Conservation (phyloP, 2,329 filamentous ascomycete species). For the Catunica adiposa region DNA sequence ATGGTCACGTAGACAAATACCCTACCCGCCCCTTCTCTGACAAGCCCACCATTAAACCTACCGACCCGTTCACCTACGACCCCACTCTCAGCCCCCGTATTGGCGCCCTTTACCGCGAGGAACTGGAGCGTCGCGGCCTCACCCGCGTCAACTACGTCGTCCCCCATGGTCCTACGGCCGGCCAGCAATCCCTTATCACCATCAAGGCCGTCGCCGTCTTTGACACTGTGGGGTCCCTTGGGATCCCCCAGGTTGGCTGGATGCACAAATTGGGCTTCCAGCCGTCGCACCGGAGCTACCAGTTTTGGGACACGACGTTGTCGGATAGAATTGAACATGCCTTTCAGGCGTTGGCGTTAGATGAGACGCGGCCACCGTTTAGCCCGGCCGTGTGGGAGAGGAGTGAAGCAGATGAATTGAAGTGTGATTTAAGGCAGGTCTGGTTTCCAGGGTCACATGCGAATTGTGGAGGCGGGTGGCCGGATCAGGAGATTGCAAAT, state of each 20-base stretch:
- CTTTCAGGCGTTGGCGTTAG: conserved; percentile 42
- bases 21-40: conserved; percentile 30
- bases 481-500: conserved; percentile 28
- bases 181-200: conserved; percentile 7
- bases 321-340: conserved; percentile 38
- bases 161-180: background rate
- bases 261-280: conserved; percentile 31
- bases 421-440: conserved; percentile 30
- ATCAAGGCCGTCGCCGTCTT: conserved; percentile 30
- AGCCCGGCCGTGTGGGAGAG: conserved; percentile 39
- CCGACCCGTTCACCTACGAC: background rate
- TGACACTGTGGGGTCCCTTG: conserved; percentile 28
- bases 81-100: conserved; percentile 18
- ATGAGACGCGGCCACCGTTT: conserved; percentile 39
- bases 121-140: conserved; percentile 27
- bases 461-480: conserved; percentile 54
- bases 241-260: conserved; percentile 29
- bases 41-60: conserved; percentile 23
- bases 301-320: conserved; percentile 37
- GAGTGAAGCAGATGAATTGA: conserved; percentile 5
- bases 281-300: conserved; percentile 29
- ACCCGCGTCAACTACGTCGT: conserved; percentile 22
- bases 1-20: conserved; percentile 30
- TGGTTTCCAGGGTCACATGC: conserved; percentile 59
- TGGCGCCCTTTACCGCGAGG: conserved; percentile 26